A percentile compares a stretch with the other conserved stretches of the same genome.
These are phyloP conservation scores for Atalantia buxifolia DNA, from an alignment of 345 rosid genomes.

Conservation along the genomic window DNA sequence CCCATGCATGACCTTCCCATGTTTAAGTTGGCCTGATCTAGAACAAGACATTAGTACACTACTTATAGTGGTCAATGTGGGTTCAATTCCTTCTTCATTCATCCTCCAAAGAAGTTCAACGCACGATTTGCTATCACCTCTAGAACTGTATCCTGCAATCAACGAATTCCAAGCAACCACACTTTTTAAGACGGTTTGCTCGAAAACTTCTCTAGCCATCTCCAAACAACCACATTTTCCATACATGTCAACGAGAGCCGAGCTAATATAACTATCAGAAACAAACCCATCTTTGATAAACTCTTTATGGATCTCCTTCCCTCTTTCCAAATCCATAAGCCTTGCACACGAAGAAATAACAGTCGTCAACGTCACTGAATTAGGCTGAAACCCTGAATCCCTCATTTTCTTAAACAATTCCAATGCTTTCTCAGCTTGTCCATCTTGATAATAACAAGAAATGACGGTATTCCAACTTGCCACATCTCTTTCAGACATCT, in stretches of 20 bases:
- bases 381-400: slow-evolving; percentile 53
- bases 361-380: slow-evolving; percentile 51
- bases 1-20: slow-evolving; percentile 57
- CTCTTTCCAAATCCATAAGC: slow-evolving; percentile 60
- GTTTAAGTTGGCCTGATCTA: slow-evolving; percentile 46
- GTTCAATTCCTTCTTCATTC: slow-evolving; percentile 46
- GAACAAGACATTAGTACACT: slow-evolving; percentile 55
- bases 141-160: slow-evolving; percentile 44
- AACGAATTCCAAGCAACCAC: slow-evolving; percentile 67
- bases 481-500: slow-evolving; percentile 68
- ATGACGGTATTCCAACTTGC: slow-evolving; percentile 68
- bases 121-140: slow-evolving; percentile 51
- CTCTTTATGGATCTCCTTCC: slow-evolving; percentile 53
- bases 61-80: slow-evolving; percentile 56
- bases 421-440: slow-evolving; percentile 56
- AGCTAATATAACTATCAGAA: slow-evolving; percentile 47
- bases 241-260: slow-evolving; percentile 79
- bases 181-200: slow-evolving; percentile 38
- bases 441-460: slow-evolving; percentile 64
- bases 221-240: slow-evolving; percentile 61
- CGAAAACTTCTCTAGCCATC: slow-evolving; percentile 53
- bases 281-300: slow-evolving; percentile 28
- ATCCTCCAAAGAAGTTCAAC: slow-evolving; percentile 51
- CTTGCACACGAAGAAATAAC: slow-evolving; percentile 56
- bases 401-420: slow-evolving; percentile 52